These are phyloP conservation scores for Talaromyces sp. DNA, from an alignment of 2,329 filamentous ascomycete genomes.

Conservation along the genomic window DNA sequence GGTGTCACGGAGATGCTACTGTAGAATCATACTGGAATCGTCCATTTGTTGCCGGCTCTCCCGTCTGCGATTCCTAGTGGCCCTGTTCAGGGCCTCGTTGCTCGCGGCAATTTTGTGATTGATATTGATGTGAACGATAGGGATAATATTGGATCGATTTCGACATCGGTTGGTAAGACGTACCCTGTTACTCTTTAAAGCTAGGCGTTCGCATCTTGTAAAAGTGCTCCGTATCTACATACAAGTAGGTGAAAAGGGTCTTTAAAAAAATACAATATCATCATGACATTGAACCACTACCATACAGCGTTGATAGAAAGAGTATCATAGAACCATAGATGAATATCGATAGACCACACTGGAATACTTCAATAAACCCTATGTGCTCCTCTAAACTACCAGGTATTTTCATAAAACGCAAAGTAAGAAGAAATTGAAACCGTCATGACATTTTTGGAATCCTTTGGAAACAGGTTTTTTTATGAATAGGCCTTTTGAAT, in stretches of 20 bases:
- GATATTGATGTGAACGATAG: neutral
- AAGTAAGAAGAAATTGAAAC: slow-evolving; percentile 3
- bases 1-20: neutral
- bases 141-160: neutral
- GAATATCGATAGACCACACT: slow-evolving; percentile 7
- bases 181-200: neutral
- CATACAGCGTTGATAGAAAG: neutral
- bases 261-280: neutral
- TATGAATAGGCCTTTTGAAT: slow-evolving; percentile 2
- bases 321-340: slow-evolving; percentile 1
- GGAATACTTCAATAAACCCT: slow-evolving; percentile 12
- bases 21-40: neutral
- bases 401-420: slow-evolving; percentile 3
- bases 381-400: slow-evolving; percentile 12
- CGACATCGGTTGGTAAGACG: neutral
- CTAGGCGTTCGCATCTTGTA: neutral
- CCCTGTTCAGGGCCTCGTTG: neutral
- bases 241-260: neutral
- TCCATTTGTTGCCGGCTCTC: neutral
- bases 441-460: slow-evolving; percentile 12
- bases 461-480: slow-evolving; percentile 3
- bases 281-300: neutral
- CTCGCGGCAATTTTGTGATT: neutral
- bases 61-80: neutral
- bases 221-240: neutral